These are phyloP conservation scores for Akanthomyces muscarius DNA, from an alignment of 2,329 filamentous ascomycete species.

Conservation along the genomic window DNA sequence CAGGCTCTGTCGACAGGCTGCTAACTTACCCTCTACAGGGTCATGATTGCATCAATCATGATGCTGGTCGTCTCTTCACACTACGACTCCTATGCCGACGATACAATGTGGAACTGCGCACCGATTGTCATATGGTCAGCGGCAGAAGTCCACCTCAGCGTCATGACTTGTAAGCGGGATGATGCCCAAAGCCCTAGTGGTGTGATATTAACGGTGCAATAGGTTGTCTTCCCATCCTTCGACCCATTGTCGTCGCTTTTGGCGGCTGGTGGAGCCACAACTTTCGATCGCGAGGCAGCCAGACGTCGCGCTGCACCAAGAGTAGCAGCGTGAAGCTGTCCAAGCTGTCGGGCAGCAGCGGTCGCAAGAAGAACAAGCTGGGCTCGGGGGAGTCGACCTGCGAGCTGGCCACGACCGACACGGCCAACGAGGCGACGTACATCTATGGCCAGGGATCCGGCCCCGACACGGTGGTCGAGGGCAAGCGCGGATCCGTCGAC, in stretches of 20 bases:
- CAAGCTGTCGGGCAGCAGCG: not conserved
- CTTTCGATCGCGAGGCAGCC: slow-evolving; percentile 2
- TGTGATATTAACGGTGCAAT: not conserved
- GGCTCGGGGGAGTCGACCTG: not conserved
- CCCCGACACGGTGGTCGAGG: not conserved
- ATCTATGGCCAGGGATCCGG: slow-evolving; percentile 1
- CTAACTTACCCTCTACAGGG: not conserved
- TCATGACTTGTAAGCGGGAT: slow-evolving; percentile 12
- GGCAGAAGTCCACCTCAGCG: slow-evolving; percentile 15
- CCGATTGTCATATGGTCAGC: slow-evolving; percentile 13
- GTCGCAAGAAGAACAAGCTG: not conserved
- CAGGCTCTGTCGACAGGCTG: not conserved
- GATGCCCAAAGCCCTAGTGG: too few relatives aligned
- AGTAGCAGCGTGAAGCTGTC: not conserved
- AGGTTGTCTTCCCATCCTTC: slow-evolving; percentile 7
- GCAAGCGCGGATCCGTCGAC: not conserved
- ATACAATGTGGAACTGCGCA: slow-evolving; percentile 16
- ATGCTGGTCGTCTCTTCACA: slow-evolving; percentile 15
- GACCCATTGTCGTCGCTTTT: slow-evolving; percentile 3
- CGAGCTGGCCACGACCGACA: not conserved
- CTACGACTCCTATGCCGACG: slow-evolving; percentile 16
- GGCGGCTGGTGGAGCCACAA: slow-evolving; percentile 14
- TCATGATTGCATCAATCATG: slow-evolving; percentile 17
- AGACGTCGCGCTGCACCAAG: not conserved
- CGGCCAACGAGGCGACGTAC: not conserved